Evolutionary conservation across 352 stramenopile genomes (phyloP), one percentile per base, ranked within the genome.

Genomic region (Phytophthora pinifolia): DNA sequence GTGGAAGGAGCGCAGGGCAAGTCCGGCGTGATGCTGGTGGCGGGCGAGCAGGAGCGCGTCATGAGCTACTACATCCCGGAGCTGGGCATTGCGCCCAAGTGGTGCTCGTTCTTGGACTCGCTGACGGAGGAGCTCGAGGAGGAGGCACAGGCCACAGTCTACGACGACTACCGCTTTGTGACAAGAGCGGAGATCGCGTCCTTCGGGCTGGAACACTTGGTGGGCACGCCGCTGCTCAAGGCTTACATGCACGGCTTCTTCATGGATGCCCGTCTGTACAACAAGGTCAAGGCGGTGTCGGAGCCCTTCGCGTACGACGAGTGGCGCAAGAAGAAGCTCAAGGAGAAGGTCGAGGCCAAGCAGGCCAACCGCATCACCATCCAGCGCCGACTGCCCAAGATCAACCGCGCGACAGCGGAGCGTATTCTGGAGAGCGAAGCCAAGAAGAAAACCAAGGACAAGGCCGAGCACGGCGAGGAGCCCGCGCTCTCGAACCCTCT

Each of bases 191-290:
- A 99, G 66, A 83, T 99, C 31, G 79, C 97, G 50, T 82, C 88
- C 18, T 92, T 99, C n/a, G 97, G 96, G 32, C 84, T 99, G n/a
- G 86, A 95, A 48, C 96, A 99, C 62, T 81, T 99, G 31, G 87
- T 99, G 38, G 98, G 98, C 35, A 99, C 96, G 33, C 92, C 96
- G 13, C 62, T 99, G 59, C 80, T 99, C 20, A 92, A 93, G 65
- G 96, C 96, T 9, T 99, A 99, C 81, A 99, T 99, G 97, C 98
- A 99, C 78, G 98, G 98, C 41, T 99, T 98, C 79, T 99, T 99
- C 73, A 99, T 99, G 79, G 96, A 99, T 66, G 96, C 94, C 27
- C 91, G 95, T 18, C 74, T 99, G 32, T 98, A 99, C 76, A 93
- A 95, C 57, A 97, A 97, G 70, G 88, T 99, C 27, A 89, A 97